Evolutionary conservation across 352 stramenopile genomes (phyloP).

Genomic region (Pythium brachiatum): DNA sequence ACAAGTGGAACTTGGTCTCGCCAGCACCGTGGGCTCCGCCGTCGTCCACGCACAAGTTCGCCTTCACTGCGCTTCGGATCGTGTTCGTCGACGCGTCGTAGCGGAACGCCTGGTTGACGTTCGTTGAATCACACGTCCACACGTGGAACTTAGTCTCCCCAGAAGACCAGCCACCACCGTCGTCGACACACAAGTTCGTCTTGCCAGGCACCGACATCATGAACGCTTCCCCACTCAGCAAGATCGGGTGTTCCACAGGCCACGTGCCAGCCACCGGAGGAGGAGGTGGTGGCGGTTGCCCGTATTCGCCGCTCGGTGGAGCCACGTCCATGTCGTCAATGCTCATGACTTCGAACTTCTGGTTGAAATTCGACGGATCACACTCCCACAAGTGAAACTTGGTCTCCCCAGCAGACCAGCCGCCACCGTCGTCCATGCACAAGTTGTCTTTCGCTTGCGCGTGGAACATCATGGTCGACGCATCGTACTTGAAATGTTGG

Average conservation of each 20-base stretch:
- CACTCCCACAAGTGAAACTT: conserved; percentile 24
- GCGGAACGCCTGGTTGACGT: conserved; percentile 4
- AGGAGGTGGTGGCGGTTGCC: no score
- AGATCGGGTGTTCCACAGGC: no score
- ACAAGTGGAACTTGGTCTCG: conserved; percentile 16
- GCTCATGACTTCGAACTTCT: no score
- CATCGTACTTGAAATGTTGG: conserved; percentile 26
- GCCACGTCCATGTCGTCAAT: no score
- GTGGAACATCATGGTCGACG: conserved; percentile 26
- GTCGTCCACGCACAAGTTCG: conserved; percentile 12
- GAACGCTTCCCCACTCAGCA: no score
- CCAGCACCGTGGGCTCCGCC: not conserved
- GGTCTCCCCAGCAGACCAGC: conserved; percentile 7
- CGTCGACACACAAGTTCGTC: conserved; percentile 27
- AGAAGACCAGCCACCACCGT: conserved; percentile 19
- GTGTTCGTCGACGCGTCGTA: conserved; percentile 1
- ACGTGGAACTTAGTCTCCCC: conserved; percentile 9
- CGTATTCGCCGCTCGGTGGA: no score
- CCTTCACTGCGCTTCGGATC: conserved; percentile 7
- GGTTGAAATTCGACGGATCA: conserved; percentile 26
- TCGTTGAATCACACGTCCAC: conserved; percentile 20
- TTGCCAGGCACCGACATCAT: no score
- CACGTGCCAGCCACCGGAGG: no score
- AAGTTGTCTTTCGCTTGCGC: conserved; percentile 23
- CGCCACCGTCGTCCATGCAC: conserved; percentile 35